Conservation (phyloP, 2,329 filamentous ascomycete species). For the Trichoderma brevicompactum region DNA sequence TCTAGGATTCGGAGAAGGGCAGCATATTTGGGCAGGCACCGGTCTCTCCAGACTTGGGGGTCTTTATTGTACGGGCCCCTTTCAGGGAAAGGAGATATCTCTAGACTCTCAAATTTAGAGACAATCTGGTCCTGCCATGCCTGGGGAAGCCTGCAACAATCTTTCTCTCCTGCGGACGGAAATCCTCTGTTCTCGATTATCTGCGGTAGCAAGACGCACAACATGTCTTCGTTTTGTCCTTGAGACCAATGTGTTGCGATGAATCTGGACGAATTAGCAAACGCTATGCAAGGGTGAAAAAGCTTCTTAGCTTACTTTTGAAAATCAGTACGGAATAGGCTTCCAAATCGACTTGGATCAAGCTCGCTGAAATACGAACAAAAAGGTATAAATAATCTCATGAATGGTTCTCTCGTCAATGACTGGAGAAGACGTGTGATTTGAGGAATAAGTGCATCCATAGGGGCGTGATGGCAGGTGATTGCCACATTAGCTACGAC, state of each 20-base stretch:
- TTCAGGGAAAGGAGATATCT: conserved; percentile 67
- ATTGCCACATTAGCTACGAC: conserved; percentile 65
- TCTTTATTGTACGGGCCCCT: conserved; percentile 65
- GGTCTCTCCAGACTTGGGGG: conserved; percentile 63
- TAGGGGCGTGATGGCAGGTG: conserved; percentile 73
- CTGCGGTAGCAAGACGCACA: conserved; percentile 70
- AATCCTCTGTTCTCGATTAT: conserved; percentile 63
- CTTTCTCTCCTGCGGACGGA: conserved; percentile 55
- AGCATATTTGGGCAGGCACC: conserved; percentile 69
- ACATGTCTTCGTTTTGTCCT: conserved; percentile 65
- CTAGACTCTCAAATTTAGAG: conserved; percentile 68
- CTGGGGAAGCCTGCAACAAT: conserved; percentile 62
- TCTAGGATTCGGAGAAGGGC: conserved; percentile 67
- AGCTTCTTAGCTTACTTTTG: conserved; percentile 63
- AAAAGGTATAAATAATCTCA: conserved; percentile 79
- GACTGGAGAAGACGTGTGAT: conserved; percentile 67
- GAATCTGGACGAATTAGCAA: conserved; percentile 59
- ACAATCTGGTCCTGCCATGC: conserved; percentile 76
- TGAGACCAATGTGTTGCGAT: conserved; percentile 74
- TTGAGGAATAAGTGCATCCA: conserved; percentile 76
- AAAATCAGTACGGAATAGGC: conserved; percentile 78
- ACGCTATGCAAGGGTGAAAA: neutral
- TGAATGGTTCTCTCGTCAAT: conserved; percentile 67
- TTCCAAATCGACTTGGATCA: conserved; percentile 73
- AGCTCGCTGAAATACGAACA: conserved; percentile 80